Evolutionary conservation across 176 grass and related monocot genomes (phyloP).

Genomic region (Luzula sylvatica): DNA sequence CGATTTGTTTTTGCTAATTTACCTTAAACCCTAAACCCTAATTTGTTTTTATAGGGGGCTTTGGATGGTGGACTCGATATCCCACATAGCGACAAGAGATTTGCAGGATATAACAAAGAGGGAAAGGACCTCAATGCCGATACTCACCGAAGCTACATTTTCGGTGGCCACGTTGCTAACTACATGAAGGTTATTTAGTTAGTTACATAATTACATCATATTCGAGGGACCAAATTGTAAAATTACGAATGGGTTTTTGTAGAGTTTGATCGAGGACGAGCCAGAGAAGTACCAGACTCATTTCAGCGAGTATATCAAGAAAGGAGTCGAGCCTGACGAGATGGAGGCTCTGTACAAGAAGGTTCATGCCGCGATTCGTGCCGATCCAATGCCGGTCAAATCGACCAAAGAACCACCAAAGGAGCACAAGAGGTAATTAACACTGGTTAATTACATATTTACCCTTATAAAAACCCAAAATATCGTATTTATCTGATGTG

Average conservation of each 20-base stretch:
- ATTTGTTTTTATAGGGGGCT: slow-evolving; percentile 34
- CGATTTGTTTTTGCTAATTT: background rate
- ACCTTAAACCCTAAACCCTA: no score
- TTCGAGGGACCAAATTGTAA: no score
- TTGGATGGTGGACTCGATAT: slow-evolving; percentile 77
- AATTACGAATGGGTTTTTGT: no score
- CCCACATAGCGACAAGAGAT: slow-evolving; percentile 74
- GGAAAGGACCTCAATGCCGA: slow-evolving; percentile 55
- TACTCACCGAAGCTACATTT: slow-evolving; percentile 66
- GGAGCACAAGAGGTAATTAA: slow-evolving; percentile 56
- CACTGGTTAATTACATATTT: background rate
- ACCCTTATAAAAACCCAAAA: no score
- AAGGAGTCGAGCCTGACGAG: slow-evolving; percentile 46
- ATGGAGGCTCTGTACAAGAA: slow-evolving; percentile 81
- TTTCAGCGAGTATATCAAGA: slow-evolving; percentile 73
- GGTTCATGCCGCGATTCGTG: slow-evolving; percentile 72
- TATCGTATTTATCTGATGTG: background rate
- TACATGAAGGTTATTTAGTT: slow-evolving; percentile 47
- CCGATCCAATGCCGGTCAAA: slow-evolving; percentile 33
- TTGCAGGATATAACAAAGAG: slow-evolving; percentile 76
- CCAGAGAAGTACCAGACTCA: slow-evolving; percentile 67
- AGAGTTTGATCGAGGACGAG: slow-evolving; percentile 59
- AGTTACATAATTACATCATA: background rate
- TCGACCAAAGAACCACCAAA: slow-evolving; percentile 37
- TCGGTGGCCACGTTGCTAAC: slow-evolving; percentile 46